Evolutionary conservation across 495 filamentous ascomycete species (phyloP), one percentile per base, ranked within the genome.

Genomic region (Tuber umbilicatum): DNA sequence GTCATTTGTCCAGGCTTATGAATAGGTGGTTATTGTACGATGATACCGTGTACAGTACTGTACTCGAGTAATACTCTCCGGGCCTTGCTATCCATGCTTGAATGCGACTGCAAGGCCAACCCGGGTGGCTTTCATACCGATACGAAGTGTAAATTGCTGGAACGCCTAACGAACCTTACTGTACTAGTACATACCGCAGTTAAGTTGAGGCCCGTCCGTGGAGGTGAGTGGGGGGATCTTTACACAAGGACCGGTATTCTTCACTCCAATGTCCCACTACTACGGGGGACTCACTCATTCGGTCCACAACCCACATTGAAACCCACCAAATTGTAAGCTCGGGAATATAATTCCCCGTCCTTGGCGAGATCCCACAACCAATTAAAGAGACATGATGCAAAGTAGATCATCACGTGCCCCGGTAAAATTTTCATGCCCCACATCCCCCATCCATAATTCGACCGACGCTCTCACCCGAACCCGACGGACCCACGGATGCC

Each of bases 281-380:
- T n/a, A n/a, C n/a, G n/a, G n/a, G n/a, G n/a, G n/a, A 45, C 42
- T 43, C 42, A 43, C 43, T 42, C 41, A 42, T 1, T 42, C 41
- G 14, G 14, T 42, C 41, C 41, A 42, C 9, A 4, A 40, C 41
- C 4, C 42, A 17, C 16, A 10, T 4, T 2, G 12, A 12, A 14
- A 35, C n/a, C 50, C 50, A 64, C 55, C 27, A 31, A 64, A 64
- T 64, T 35, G 12, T 64, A 35, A 64, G 55, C 55, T 64, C 27
- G 55, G 55, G 55, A 64, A 64, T 64, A 64, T 64, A 64, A 64
- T 64, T 64, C 55, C 55, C 55, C 55, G 55, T 64, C 55, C 55
- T 64, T 31, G 55, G 55, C 55, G 23, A 64, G 55, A 55, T 12
- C 5, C 10, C n/a, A 27, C 50, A 27, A 10, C 50, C 50, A 55